These are phyloP conservation scores for Tylopilus felleus DNA, from an alignment of 768 basidiomycete species.

Conservation along the genomic window DNA sequence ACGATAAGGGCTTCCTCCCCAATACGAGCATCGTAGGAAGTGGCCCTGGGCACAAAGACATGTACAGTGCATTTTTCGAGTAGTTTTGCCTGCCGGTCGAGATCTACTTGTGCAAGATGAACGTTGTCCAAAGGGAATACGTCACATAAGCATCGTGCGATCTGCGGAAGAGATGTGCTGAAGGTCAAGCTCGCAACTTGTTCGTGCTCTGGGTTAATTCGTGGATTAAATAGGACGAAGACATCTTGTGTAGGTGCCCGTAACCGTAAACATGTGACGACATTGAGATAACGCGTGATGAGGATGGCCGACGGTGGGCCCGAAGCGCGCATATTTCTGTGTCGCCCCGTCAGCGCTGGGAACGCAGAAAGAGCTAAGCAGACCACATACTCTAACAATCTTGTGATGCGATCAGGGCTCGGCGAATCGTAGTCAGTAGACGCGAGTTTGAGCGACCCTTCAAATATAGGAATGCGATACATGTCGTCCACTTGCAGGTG, in stretches of 20 bases:
- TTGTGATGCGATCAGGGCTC: constrained; percentile 31
- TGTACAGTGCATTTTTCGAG: constrained; percentile 54
- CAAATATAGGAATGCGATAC: constrained; percentile 44
- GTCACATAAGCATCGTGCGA: constrained; percentile 40
- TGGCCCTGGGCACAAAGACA: constrained; percentile 41
- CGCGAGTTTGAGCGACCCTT: constrained; percentile 35
- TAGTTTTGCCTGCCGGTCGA: constrained; percentile 55
- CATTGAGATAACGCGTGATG: constrained; percentile 60
- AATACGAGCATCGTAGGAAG: constrained; percentile 10
- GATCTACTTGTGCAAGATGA: constrained; percentile 33
- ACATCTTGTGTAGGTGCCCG: constrained; percentile 26
- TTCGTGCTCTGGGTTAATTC: constrained; percentile 47
- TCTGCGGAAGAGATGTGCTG: constrained; percentile 39
- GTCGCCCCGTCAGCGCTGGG: not conserved
- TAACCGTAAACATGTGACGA: constrained; percentile 46
- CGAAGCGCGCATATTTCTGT: constrained; percentile 22
- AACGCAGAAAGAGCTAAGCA: not conserved
- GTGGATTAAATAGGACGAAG: constrained; percentile 62
- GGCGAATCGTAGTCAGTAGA: constrained; percentile 37
- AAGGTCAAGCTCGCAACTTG: constrained; percentile 53
- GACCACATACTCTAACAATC: constrained; percentile 18
- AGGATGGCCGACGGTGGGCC: constrained; percentile 35
- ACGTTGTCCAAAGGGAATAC: constrained; percentile 43
- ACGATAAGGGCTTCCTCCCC: constrained; percentile 39
- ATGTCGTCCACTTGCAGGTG: constrained; percentile 54